Evolutionary conservation across 257 asterid genomes (phyloP).

Genomic region (Penstemon eatonii): DNA sequence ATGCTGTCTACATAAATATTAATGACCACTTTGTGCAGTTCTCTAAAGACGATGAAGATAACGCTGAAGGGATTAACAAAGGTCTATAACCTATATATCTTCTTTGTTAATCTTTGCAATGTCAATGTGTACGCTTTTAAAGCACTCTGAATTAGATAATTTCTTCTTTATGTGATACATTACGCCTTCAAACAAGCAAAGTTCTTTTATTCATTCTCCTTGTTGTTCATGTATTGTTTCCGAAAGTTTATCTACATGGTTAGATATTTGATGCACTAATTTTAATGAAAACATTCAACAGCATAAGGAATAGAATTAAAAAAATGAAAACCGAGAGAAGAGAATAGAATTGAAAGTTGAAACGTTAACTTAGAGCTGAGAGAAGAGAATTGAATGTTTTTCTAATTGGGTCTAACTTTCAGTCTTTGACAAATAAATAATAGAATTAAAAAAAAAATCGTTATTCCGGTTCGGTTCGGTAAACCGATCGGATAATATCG

Average conservation of each 20-base stretch:
- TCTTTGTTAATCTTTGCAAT: background rate
- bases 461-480: no score
- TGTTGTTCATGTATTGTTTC: background rate
- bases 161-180: background rate
- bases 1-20: slow-evolving; percentile 92
- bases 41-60: slow-evolving; percentile 59
- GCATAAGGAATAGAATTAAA: no score
- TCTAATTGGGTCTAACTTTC: no score
- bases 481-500: no score
- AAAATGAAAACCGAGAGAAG: no score
- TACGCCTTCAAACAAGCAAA: background rate
- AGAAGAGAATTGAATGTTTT: no score
- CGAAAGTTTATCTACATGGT: background rate
- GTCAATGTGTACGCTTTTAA: background rate
- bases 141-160: background rate
- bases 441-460: no score
- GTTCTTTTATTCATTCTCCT: background rate
- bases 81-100: slow-evolving; percentile 40
- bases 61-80: slow-evolving; percentile 39
- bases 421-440: no score
- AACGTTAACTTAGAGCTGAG: no score
- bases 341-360: no score
- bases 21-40: slow-evolving; percentile 91
- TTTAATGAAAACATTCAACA: no score
- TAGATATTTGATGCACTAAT: background rate